Evolutionary conservation across 805 yeast species (phyloP), one percentile per base, ranked within the genome.

Genomic region (Saccharomycopsis lassenensis): DNA sequence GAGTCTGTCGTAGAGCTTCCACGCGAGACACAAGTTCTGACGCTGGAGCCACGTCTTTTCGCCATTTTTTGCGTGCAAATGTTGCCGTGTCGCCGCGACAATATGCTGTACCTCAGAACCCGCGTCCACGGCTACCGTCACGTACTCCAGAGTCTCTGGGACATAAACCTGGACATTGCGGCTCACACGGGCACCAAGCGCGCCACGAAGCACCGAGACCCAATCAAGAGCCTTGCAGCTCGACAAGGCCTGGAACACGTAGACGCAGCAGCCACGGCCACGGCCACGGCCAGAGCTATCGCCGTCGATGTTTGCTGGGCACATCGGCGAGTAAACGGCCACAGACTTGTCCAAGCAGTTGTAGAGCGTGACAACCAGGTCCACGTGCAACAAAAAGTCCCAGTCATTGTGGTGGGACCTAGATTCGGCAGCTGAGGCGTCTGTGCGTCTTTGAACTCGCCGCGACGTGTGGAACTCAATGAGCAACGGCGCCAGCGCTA

Each of bases 331-430:
- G 1, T 62, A 62, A 4, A 83, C 50, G 10, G 72, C 68, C 8
- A 87, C 61, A 1, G 91, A 68, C 48, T 82, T 77, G 49, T 87
- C 96, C 23, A 77, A 54, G 1, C 69, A 54, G 30, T 77, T 82
- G 49, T 77, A 82, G 27, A 84, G 62, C 17, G 58, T 62, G 1
- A 79, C 71, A 27, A 62, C 62, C 6, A 44, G 24, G 3, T 31
- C 14, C 14, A 41, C 44, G 35, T 57, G 43, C 27, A 60, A 25
- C 7, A 41, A 33, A 36, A 63, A 52, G 38, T 60, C 65, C 33
- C 57, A 39, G 1, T 44, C 33, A 11, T 48, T 48, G 4, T 41
- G 46, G n/a, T n/a, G n/a, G n/a, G n/a, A n/a, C n/a, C n/a, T n/a
- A n/a, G n/a, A n/a, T n/a, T n/a, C n/a, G n/a, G n/a, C n/a, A n/a